These are phyloP conservation scores for Fragaria iinumae DNA, from an alignment of 306 rosid species.

Conservation along the genomic window DNA sequence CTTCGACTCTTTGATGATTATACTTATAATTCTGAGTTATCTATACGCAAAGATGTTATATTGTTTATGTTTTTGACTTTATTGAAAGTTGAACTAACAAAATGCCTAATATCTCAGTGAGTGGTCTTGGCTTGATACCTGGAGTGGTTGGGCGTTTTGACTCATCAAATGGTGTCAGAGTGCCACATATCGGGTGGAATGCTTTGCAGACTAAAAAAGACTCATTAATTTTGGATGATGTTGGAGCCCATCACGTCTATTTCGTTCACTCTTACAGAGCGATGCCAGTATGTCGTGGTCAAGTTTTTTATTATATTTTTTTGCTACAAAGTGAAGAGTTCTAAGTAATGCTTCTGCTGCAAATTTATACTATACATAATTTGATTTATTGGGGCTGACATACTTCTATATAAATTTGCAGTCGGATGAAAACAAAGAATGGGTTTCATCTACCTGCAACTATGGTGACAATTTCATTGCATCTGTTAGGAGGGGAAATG, in stretches of 20 bases:
- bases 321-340: not conserved
- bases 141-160: constrained; percentile 93
- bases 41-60: constrained; percentile 1
- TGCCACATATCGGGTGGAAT: constrained; percentile 99
- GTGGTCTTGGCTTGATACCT: constrained; percentile 92
- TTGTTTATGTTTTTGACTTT: not conserved
- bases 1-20: not conserved
- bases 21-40: not conserved
- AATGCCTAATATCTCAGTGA: constrained; percentile 56
- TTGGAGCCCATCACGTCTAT: constrained; percentile 77
- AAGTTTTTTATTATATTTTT: not conserved
- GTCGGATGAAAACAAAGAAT: constrained; percentile 86
- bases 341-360: not conserved
- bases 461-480: constrained; percentile 89
- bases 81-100: constrained; percentile 24
- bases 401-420: constrained; percentile 22
- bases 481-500: constrained; percentile 84
- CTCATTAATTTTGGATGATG: constrained; percentile 81
- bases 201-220: constrained; percentile 60
- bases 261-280: constrained; percentile 96
- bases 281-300: constrained; percentile 58
- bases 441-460: constrained; percentile 88
- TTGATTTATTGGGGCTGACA: constrained; percentile 17
- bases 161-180: constrained; percentile 83
- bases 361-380: constrained; percentile 11